Base-by-base conservation (phyloP, 2,329 filamentous ascomycete genomes). In the Diaporthe aspalathi region DNA sequence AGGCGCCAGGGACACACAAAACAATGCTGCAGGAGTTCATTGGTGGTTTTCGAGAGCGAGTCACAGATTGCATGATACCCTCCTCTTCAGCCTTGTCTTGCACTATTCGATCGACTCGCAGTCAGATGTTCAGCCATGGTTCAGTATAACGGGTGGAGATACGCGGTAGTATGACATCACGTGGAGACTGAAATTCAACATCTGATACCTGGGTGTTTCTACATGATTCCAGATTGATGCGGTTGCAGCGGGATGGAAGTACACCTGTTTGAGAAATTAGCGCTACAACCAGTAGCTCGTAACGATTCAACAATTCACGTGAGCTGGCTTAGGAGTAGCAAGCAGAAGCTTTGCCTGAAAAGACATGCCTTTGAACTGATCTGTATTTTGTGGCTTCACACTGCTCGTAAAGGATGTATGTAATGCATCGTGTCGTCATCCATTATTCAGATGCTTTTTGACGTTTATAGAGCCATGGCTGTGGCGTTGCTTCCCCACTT, bases 61-160 rank as follows among this genome's bases (percentile, higher is more conserved):
- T 63, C n/a, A 12, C 67, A 66, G 68, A 66, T 66, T 66, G 68
- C 8, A 70, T 49, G 57, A 67, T 70, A 66, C 68, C 68, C 57
- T 45, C 20, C 35, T 38, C 20, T 38, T 22, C 24, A 3, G 8
- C 22, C 9, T 38, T 16, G 8, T n/a, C 1, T 52, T 35, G 3
- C 12, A 17, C 47, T 17, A 5, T 24, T 45, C 17, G 11, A n/a
- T 29, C n/a, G 7, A n/a, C 6, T 32, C 22, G 17, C 24, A 2
- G n/a, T 22, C 14, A 27, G 5, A 35, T 12, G 24, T 1, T 35
- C 9, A 35, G 43, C 6, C n/a, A 2, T 63, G 14, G 12, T 12
- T 17, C 12, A 3, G 12, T 49, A 6, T 22, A 17, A 2, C 24
- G 4, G 6, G 9, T 16, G 4, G 3, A n/a, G n/a, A 14, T 49